Conservation (phyloP, 805 yeast genomes). For the Lipomyces spencermartinsiae region DNA sequence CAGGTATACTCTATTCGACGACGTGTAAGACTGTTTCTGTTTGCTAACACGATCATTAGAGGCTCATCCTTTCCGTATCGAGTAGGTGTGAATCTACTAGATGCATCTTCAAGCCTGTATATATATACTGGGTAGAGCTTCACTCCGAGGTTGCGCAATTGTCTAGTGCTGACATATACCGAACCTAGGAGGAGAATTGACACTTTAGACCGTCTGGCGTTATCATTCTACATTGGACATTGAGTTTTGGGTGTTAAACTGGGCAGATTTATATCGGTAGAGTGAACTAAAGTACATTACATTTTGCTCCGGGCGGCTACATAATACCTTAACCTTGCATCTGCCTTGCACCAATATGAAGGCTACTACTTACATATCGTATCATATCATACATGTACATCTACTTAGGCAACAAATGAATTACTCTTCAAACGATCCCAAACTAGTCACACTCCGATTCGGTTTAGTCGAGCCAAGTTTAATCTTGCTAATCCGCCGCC, state of each 20-base stretch:
- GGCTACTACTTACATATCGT: background rate
- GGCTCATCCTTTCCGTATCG: slow-evolving; percentile 11
- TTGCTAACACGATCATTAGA: background rate
- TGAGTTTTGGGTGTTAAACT: background rate
- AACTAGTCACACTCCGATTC: background rate
- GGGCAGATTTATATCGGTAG: background rate
- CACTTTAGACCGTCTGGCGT: background rate
- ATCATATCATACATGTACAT: background rate
- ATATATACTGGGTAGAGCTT: no score
- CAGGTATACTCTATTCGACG: slow-evolving; percentile 22
- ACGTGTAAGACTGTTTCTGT: background rate
- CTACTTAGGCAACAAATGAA: background rate
- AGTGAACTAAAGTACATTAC: background rate
- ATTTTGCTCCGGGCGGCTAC: background rate
- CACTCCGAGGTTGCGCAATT: no score
- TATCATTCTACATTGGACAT: background rate
- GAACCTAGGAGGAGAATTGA: background rate
- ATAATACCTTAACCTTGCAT: background rate
- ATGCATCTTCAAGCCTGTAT: no score
- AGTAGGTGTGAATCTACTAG: no score
- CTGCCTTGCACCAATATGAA: no score
- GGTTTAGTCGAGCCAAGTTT: slow-evolving; percentile 1
- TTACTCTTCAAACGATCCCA: background rate
- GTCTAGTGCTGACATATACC: background rate
- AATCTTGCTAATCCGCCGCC: slow-evolving; percentile 17